These are phyloP conservation scores for Pleurotus tuber-regium DNA, from an alignment of 768 basidiomycete genomes.

Conservation along the genomic window DNA sequence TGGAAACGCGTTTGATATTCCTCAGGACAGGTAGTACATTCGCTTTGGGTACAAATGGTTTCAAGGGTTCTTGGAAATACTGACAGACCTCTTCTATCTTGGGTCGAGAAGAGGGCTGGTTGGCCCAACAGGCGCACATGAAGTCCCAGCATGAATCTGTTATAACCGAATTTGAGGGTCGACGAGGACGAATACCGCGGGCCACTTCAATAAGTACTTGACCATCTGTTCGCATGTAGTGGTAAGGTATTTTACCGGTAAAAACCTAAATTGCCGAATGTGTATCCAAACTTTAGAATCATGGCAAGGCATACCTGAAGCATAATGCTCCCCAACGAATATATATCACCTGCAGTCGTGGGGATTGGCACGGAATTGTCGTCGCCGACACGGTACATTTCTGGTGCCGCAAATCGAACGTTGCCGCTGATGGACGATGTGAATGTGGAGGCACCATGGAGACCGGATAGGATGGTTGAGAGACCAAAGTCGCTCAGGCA, in stretches of 20 bases:
- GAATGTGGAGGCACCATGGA: conserved; percentile 19
- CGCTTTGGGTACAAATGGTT: background rate
- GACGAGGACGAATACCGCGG: conserved; percentile 3
- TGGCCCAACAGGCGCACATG: conserved; percentile 6
- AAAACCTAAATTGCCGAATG: background rate
- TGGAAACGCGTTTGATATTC: background rate
- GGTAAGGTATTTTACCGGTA: conserved; percentile 10
- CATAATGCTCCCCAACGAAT: conserved; percentile 34
- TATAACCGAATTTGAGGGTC: background rate
- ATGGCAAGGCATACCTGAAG: conserved; percentile 13
- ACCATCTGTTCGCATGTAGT: conserved; percentile 9
- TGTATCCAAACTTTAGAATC: background rate
- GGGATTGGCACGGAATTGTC: conserved; percentile 12
- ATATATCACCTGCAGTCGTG: conserved; percentile 27
- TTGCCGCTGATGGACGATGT: conserved; percentile 27
- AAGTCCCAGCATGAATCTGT: conserved; percentile 5
- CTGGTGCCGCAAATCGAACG: conserved; percentile 33
- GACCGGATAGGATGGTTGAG: conserved; percentile 22
- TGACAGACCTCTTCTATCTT: background rate
- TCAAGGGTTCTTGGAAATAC: background rate
- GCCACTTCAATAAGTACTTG: conserved; percentile 4
- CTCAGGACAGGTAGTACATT: background rate
- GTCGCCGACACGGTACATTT: conserved; percentile 22
- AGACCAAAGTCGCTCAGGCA: conserved; percentile 36
- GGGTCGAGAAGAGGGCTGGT: background rate